These are phyloP conservation scores for Phytophthora pinifolia DNA, from an alignment of 352 stramenopile genomes.

Conservation along the genomic window DNA sequence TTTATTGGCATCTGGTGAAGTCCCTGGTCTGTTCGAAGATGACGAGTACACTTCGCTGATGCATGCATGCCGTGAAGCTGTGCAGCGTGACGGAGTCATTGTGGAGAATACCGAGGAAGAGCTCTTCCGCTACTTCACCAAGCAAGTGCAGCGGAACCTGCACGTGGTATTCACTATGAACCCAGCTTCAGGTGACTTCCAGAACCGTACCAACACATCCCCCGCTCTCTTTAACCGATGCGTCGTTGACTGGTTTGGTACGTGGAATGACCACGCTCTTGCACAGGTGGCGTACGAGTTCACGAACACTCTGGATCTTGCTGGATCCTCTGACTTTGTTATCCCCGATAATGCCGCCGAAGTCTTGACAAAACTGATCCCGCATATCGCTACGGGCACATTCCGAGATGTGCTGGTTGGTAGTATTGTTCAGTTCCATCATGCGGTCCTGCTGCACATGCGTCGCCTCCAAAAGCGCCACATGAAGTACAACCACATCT, in stretches of 20 bases:
- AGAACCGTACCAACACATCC: conserved; percentile 97
- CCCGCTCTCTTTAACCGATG: conserved; percentile 99
- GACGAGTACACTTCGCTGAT: conserved; percentile 99
- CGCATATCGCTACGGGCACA: conserved; percentile 63
- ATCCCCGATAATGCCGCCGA: conserved; percentile 49
- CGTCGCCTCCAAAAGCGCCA: conserved; percentile 84
- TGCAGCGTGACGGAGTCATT: conserved; percentile 90
- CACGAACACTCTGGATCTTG: conserved; percentile 94
- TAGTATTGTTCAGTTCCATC: conserved; percentile 88
- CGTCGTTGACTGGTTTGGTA: conserved; percentile 99
- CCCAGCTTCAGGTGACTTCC: conserved; percentile 96
- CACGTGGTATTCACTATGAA: conserved; percentile 99
- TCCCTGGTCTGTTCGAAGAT: conserved; percentile 99
- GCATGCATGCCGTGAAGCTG: conserved; percentile 93
- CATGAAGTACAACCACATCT: conserved; percentile 90
- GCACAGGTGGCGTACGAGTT: conserved; percentile 99
- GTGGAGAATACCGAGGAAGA: conserved; percentile 95
- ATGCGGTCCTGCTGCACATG: conserved; percentile 85
- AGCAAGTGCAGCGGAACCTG: conserved; percentile 98
- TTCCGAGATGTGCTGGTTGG: conserved; percentile 83
- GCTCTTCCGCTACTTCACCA: conserved; percentile 97
- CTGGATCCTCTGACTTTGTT: conserved; percentile 79
- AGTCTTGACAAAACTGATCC: conserved; percentile 57
- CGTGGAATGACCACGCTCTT: conserved; percentile 97
- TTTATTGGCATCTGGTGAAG: conserved; percentile 98